These are phyloP conservation scores for Novakomyces olei DNA, from an alignment of 805 yeast genomes.

Conservation along the genomic window DNA sequence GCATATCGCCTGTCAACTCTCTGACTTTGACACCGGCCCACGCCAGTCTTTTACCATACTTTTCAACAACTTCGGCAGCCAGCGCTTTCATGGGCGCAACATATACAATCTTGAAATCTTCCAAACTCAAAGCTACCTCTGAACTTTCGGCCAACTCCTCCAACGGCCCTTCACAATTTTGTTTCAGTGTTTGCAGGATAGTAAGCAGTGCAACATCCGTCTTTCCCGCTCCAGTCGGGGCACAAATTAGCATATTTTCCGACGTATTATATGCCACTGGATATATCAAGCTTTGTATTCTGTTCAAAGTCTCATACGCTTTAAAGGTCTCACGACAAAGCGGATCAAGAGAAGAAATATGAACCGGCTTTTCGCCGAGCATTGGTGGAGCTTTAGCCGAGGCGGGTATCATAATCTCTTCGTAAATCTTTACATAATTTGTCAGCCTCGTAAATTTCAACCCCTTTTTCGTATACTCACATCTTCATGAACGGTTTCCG, in stretches of 20 bases:
- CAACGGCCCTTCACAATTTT: constrained; percentile 27
- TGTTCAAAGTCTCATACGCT: constrained; percentile 53
- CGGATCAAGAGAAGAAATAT: constrained; percentile 42
- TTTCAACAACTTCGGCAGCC: constrained; percentile 92
- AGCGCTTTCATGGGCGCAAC: constrained; percentile 86
- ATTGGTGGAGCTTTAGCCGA: constrained; percentile 27
- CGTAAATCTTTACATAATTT: constrained; percentile 27
- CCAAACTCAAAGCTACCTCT: constrained; percentile 27
- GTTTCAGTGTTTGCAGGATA: constrained; percentile 56
- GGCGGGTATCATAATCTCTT: constrained; percentile 67
- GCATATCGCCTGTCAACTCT: constrained; percentile 93
- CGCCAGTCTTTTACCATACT: constrained; percentile 48
- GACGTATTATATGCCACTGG: constrained; percentile 84
- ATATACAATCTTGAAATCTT: constrained; percentile 73
- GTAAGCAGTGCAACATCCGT: constrained; percentile 79
- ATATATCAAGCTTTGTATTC: constrained; percentile 74
- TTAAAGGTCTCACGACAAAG: constrained; percentile 69
- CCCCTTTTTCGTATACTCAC: too few species aligned
- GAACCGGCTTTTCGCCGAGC: constrained; percentile 29
- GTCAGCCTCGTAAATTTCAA: too few species aligned
- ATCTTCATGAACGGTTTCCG: constrained; percentile 23
- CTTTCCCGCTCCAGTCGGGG: constrained; percentile 97
- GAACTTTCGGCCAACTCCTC: too few species aligned
- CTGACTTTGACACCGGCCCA: constrained; percentile 76
- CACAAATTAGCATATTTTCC: constrained; percentile 89